Evolutionary conservation across 2,329 filamentous ascomycete species (phyloP).

Genomic region (Colletotrichum ledebouriae): DNA sequence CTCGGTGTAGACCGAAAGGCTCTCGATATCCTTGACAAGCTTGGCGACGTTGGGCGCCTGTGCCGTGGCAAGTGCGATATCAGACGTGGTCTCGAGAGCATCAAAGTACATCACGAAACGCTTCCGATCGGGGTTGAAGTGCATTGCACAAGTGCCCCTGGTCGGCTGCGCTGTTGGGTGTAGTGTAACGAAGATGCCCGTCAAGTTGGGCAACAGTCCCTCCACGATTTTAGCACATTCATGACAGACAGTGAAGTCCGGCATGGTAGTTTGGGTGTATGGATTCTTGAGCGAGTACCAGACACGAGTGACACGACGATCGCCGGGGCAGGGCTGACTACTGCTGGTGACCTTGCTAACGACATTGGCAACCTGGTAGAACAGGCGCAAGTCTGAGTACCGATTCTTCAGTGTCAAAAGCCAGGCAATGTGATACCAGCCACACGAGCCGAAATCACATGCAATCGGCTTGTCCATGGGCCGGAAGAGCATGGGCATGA

Average conservation of each 20-base stretch:
- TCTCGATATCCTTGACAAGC: conserved; percentile 74
- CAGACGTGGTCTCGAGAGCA: conserved; percentile 69
- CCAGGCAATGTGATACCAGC: conserved; percentile 90
- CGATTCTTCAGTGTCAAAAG: conserved; percentile 81
- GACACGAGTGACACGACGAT: conserved; percentile 66
- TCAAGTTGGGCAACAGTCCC: conserved; percentile 78
- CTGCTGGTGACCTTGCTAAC: conserved; percentile 56
- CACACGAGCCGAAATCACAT: conserved; percentile 83
- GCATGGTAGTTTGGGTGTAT: conserved; percentile 71
- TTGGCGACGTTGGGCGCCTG: conserved; percentile 68
- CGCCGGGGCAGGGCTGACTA: conserved; percentile 70
- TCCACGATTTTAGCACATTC: conserved; percentile 81
- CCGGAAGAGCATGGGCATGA: conserved; percentile 72
- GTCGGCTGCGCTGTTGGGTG: conserved; percentile 60
- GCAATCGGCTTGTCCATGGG: conserved; percentile 69
- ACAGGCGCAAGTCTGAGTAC: conserved; percentile 73
- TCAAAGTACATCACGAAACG: conserved; percentile 73
- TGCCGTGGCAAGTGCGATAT: conserved; percentile 60
- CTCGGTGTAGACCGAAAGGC: conserved; percentile 69
- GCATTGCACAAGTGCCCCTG: conserved; percentile 77
- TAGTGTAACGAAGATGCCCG: conserved; percentile 72
- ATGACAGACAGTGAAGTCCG: conserved; percentile 81
- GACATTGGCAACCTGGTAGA: conserved; percentile 77
- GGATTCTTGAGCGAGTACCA: conserved; percentile 86
- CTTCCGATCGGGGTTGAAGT: conserved; percentile 65